Percentiles rank a stretch among this genome's conserved stretches.
Evolutionary conservation across 2,329 filamentous ascomycete genomes (phyloP).

Genomic region (Epichloe amarillans): DNA sequence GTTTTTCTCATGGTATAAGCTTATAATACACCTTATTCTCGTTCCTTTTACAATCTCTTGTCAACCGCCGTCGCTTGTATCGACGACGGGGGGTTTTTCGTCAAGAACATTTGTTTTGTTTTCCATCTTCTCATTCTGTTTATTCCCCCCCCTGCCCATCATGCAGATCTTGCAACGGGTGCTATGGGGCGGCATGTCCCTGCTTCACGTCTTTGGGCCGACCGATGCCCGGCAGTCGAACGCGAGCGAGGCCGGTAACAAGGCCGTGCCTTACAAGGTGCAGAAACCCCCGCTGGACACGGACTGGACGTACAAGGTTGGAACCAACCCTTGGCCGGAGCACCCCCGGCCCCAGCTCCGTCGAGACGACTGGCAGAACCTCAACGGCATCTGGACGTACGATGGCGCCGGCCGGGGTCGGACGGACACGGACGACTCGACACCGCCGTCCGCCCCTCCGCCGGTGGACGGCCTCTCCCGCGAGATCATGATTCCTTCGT

Average conservation of each 20-base stretch:
- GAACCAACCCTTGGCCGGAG: constrained; percentile 42
- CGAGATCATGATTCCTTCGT: constrained; percentile 30
- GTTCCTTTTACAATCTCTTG: too few species aligned
- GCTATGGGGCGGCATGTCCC: not conserved
- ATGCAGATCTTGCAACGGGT: constrained; percentile 2
- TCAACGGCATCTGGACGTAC: constrained; percentile 48
- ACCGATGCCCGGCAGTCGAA: not conserved
- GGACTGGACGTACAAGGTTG: constrained; percentile 38
- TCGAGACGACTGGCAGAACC: constrained; percentile 38
- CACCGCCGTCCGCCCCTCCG: constrained; percentile 5
- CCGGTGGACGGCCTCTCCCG: constrained; percentile 16
- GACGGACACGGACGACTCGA: constrained; percentile 5
- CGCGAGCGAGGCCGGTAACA: not conserved
- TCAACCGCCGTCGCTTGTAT: too few species aligned
- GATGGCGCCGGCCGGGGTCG: constrained; percentile 17
- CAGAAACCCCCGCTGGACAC: constrained; percentile 33
- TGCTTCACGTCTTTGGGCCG: not conserved
- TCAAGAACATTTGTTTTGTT: too few species aligned
- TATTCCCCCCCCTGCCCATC: not conserved
- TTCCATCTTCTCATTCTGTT: too few species aligned
- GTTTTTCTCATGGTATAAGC: too few species aligned
- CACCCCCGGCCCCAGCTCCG: constrained; percentile 44
- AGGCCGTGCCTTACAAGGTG: constrained; percentile 19
- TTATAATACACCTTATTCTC: too few species aligned
- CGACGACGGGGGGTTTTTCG: too few species aligned